Base-by-base conservation (phyloP, 345 rosid genomes). In the Noccaea bulbosa region DNA sequence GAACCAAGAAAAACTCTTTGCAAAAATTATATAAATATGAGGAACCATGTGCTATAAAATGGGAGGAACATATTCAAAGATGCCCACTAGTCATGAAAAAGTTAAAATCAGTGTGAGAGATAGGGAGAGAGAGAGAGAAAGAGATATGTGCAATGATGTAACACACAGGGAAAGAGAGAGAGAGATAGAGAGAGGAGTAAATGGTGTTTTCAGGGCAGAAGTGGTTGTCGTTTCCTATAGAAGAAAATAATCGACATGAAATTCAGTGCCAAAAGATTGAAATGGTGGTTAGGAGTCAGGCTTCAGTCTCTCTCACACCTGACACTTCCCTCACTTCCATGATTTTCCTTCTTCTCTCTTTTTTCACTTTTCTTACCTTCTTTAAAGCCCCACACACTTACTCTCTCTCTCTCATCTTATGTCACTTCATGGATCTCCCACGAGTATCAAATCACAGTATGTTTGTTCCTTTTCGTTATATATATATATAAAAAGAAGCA, bases 261-360 rank as follows among this genome's bases (percentile, higher is more conserved):
- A 47, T 73, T 73, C 77, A 73, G 77, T 73, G 77, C 77, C 43
- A 57, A 68, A 66, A 63, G 71, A 65, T 64, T 63, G 76, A 63
- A 54, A 72, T 35, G 77, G 65, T 73, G 66, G 77, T 65, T 73
- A 65, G 57, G 45, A 57, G 77, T 65, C 63, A 38, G 61, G 67
- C 61, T 55, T 43, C 72, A 6, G 77, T 73, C 72, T 48, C 66
- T 65, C 53, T 73, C 77, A 73, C 60, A 73, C 60, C 65, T 64
- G 66, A 65, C 61, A 6, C 58, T 66, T 20, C 66, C 40, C 72
- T 65, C 72, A 73, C 77, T 65, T 65, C 40, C 72, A 65, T 72
- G 65, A 49, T 65, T 65, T 65, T 43, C 56, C 66, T 49, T 56
- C 39, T 47, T 41, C 30, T 47, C 62, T 14, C 39, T 15, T 15